Conservation (phyloP, 306 rosid species). For the Alnus glutinosa region DNA sequence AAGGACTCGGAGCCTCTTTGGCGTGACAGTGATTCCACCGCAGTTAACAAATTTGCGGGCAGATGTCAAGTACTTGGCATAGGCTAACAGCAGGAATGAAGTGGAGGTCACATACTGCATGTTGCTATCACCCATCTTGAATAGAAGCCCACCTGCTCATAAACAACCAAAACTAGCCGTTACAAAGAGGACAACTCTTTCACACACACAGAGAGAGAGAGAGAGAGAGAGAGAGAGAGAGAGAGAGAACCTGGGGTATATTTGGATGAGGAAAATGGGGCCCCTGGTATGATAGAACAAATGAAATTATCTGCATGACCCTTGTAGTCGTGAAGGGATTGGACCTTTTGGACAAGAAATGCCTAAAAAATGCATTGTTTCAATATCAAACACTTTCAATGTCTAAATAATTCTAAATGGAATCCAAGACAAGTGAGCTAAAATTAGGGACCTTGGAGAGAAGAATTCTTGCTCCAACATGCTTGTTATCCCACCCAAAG, state of each 20-base stretch:
- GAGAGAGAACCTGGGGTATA: constrained; percentile 65
- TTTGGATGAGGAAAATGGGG: constrained; percentile 63
- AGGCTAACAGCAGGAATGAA: constrained; percentile 73
- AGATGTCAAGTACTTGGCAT: constrained; percentile 82
- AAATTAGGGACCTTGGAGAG: constrained; percentile 69
- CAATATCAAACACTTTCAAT: neutral
- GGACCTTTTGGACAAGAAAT: constrained; percentile 68
- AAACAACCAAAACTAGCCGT: constrained; percentile 40
- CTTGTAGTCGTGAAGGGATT: constrained; percentile 80
- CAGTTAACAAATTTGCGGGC: constrained; percentile 62
- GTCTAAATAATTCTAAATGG: neutral
- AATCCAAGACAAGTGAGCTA: neutral
- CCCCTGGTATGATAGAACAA: constrained; percentile 80
- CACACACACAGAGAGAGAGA: neutral
- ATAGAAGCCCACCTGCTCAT: constrained; percentile 76
- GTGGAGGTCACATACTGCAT: constrained; percentile 97
- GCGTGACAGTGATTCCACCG: constrained; percentile 63
- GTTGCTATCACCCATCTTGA: constrained; percentile 82
- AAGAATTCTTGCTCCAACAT: constrained; percentile 89
- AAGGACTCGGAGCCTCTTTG: constrained; percentile 58
- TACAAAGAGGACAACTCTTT: constrained; percentile 42
- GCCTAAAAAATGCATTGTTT: constrained; percentile 50
- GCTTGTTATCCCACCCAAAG: constrained; percentile 97
- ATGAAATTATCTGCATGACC: constrained; percentile 91
- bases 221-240: neutral